A percentile compares a stretch with the other conserved stretches of the same genome.
Evolutionary conservation across 148 eudicot species (phyloP).

Genomic region (Rhododendron vialii): DNA sequence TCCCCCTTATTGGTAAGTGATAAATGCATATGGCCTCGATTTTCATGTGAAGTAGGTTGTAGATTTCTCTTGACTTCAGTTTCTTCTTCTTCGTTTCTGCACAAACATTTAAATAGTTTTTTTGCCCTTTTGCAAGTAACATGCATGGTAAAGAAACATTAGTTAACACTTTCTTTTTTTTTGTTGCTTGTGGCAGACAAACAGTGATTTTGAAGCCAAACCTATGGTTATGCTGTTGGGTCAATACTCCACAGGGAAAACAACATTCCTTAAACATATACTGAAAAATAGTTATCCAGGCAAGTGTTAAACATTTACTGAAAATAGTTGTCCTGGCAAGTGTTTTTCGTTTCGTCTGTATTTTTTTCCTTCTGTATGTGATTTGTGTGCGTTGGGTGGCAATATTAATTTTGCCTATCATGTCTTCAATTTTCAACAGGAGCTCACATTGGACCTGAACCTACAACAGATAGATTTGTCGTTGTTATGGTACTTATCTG

Average conservation of each 20-base stretch:
- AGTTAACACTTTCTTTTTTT: background rate
- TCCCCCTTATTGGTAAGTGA: constrained; percentile 86
- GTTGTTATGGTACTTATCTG: constrained; percentile 71
- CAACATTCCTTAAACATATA: constrained; percentile 92
- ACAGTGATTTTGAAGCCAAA: constrained; percentile 96
- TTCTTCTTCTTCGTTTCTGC: background rate
- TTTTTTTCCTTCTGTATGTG: background rate
- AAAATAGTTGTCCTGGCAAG: constrained; percentile 79
- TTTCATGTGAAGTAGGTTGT: background rate
- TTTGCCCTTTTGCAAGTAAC: background rate
- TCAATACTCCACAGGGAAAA: constrained; percentile 98
- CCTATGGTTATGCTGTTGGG: constrained; percentile 99
- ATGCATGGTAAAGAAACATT: background rate
- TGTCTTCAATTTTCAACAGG: constrained; percentile 41
- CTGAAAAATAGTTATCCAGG: constrained; percentile 88
- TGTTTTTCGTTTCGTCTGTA: background rate
- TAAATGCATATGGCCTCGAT: background rate
- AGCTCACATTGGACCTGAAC: constrained; percentile 99
- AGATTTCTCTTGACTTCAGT: background rate
- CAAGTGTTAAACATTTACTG: constrained; percentile 64
- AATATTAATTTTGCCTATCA: background rate
- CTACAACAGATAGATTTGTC: constrained; percentile 95
- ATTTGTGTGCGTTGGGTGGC: background rate
- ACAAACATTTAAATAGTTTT: background rate
- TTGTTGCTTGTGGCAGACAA: constrained; percentile 39